Base-by-base conservation (phyloP, 2,329 filamentous ascomycete species). In the Aspergillus puulaauensis region DNA sequence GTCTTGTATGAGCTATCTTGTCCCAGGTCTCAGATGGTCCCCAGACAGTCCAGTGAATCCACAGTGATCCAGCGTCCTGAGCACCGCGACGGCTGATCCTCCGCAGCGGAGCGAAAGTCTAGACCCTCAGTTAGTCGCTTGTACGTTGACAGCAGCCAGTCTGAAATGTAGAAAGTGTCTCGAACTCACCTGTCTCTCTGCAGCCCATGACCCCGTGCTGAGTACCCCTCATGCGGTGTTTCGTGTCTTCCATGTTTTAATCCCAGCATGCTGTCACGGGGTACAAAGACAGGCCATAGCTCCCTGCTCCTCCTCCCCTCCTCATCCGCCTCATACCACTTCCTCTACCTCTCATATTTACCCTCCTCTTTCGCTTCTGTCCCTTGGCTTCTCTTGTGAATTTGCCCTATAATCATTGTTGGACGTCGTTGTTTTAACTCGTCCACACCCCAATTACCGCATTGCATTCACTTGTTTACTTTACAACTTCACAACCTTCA, bases 261-360 rank as follows among this genome's bases (percentile, higher is more conserved):
- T 55, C 57, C 59, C 52, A 56, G 57, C 47, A 52, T 56, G 19
- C 49, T 45, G 59, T 61, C 57, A 61, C 59, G 59, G 41, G 57
- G 53, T 61, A 48, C 45, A 35, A 21, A 48, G 15, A 39, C 47
- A 57, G 52, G 54, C 58, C 56, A 54, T 57, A 51, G 39, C 50
- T 54, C 43, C 27, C 39, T 58, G 31, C 31, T 52, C 46, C 35
- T 40, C 31, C 37, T 17, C 41, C 35, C n/a, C 39, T 53, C 46
- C 49, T 23, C 53, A 51, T 43, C 27, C 35, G 15, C 15, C 24
- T 48, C 45, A 21, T 37, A 37, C 54, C 48, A 39, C 27, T 4
- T 40, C 37, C 23, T 39, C 53, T 41, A 27, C 37, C 27, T 43
- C 37, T 24, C n/a, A 24, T 35, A 12, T 21, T 31, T 19, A 35